Conservation (phyloP, 345 rosid genomes). For the Bruguiera parviflora region DNA sequence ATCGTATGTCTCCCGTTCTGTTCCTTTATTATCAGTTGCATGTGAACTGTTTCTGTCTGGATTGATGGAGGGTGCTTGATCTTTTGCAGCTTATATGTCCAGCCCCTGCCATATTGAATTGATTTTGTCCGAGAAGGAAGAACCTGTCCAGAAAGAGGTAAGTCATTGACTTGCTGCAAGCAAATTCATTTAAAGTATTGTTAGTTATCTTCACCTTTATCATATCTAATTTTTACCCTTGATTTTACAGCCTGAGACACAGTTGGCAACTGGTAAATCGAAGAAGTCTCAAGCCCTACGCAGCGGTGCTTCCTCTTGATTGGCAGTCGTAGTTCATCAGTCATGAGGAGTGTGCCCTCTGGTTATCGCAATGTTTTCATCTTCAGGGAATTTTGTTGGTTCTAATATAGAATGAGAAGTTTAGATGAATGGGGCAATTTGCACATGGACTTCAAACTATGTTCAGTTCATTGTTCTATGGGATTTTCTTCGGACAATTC, state of each 20-base stretch:
- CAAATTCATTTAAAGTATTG: not conserved
- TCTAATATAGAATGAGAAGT: constrained; percentile 15
- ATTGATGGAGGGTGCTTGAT: not conserved
- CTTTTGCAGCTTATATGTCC: constrained; percentile 81
- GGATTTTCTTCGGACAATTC: not conserved
- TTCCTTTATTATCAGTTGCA: not conserved
- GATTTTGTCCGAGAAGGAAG: constrained; percentile 88
- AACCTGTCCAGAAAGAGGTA: constrained; percentile 94
- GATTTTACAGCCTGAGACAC: constrained; percentile 70
- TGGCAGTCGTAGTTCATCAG: not conserved
- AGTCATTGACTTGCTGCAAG: not conserved
- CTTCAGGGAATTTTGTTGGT: constrained; percentile 20
- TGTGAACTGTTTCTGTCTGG: too few relatives aligned
- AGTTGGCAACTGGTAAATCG: constrained; percentile 68
- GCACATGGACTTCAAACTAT: constrained; percentile 5
- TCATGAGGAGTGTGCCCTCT: not conserved
- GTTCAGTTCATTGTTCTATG: constrained; percentile 4
- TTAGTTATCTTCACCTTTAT: too few relatives aligned
- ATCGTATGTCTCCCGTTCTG: constrained; percentile 47
- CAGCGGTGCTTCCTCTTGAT: constrained; percentile 36
- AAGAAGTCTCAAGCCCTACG: constrained; percentile 53
- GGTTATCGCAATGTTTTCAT: not conserved
- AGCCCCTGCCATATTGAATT: constrained; percentile 96
- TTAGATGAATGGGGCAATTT: constrained; percentile 11
- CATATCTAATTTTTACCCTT: not conserved